phyloP scores from a whole-genome alignment of 2,329 filamentous ascomycete genomes.

The Macrophomina pseudophaseolina region DNA sequence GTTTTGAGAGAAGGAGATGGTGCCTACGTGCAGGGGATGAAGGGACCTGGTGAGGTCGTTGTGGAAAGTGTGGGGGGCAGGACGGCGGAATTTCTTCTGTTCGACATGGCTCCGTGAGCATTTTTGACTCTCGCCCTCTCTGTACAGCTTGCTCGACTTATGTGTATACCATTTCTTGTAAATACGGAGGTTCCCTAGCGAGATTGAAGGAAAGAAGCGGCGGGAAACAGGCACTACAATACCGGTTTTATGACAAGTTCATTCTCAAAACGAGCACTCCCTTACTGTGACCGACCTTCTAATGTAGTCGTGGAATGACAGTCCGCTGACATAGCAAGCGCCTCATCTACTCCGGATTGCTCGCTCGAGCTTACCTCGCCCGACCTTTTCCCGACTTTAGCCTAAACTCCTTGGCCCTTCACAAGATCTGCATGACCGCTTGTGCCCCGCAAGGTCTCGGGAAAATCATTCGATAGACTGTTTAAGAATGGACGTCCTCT shows the following conservation, averaged over 20 bases:
- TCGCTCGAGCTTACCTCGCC: neutral
- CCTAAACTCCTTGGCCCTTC: conserved; percentile 19
- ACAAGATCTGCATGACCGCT: neutral
- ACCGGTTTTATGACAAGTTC: too few species aligned
- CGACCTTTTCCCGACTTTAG: conserved; percentile 9
- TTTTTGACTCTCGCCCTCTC: too few species aligned
- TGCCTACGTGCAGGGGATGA: conserved; percentile 68
- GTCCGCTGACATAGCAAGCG: too few species aligned
- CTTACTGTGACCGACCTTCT: too few species aligned
- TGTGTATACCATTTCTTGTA: neutral
- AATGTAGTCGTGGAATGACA: too few species aligned
- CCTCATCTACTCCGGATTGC: neutral
- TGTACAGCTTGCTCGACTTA: too few species aligned
- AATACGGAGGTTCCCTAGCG: too few species aligned
- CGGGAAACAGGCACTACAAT: too few species aligned
- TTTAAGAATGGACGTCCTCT: neutral
- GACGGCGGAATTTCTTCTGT: conserved; percentile 55
- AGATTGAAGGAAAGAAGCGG: too few species aligned
- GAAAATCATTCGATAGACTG: neutral
- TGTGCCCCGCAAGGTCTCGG: conserved; percentile 7
- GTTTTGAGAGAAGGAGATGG: conserved; percentile 79
- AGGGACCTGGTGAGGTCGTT: conserved; percentile 50
- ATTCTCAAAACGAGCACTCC: too few species aligned
- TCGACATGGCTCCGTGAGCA: conserved; percentile 49
- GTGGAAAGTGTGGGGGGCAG: conserved; percentile 55